These are phyloP conservation scores for Apiotrichum veenhuisii DNA, from an alignment of 1,284 basidiomycete genomes.

Conservation along the genomic window DNA sequence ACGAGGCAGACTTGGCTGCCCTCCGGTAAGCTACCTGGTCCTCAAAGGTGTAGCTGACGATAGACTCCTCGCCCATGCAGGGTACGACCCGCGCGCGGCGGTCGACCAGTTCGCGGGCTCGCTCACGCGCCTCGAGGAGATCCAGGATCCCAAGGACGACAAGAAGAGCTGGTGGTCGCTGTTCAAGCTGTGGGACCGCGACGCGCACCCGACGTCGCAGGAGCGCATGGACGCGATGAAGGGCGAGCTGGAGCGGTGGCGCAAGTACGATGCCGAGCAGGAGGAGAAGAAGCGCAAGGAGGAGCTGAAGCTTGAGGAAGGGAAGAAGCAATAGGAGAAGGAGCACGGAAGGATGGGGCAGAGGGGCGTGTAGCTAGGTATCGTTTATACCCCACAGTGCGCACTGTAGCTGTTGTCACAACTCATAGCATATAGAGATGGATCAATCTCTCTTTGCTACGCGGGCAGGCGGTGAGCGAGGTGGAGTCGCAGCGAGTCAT, in stretches of 20 bases:
- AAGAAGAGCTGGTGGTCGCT: slow-evolving; percentile 10
- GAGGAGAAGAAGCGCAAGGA: background rate
- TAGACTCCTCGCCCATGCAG: slow-evolving; percentile 78
- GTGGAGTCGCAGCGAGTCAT: no score
- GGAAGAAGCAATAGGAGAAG: background rate
- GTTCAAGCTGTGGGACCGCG: slow-evolving; percentile 43
- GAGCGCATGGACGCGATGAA: slow-evolving; percentile 59
- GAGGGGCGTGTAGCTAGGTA: background rate
- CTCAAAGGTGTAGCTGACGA: background rate
- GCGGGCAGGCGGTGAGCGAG: no score
- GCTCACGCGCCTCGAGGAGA: slow-evolving; percentile 39
- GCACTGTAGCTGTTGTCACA: background rate
- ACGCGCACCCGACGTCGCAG: slow-evolving; percentile 61
- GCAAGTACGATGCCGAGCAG: background rate
- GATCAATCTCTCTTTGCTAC: background rate
- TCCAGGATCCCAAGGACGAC: slow-evolving; percentile 11
- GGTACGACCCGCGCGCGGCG: slow-evolving; percentile 66
- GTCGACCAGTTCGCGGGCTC: slow-evolving; percentile 34
- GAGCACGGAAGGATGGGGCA: background rate
- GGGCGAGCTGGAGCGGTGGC: slow-evolving; percentile 64
- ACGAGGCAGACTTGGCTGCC: slow-evolving; percentile 85
- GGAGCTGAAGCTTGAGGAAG: background rate
- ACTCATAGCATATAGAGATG: background rate
- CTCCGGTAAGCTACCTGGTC: slow-evolving; percentile 62
- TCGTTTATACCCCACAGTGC: background rate